Base-by-base conservation (phyloP, 2,329 filamentous ascomycete genomes). In the Coniochaeta prunicola region DNA sequence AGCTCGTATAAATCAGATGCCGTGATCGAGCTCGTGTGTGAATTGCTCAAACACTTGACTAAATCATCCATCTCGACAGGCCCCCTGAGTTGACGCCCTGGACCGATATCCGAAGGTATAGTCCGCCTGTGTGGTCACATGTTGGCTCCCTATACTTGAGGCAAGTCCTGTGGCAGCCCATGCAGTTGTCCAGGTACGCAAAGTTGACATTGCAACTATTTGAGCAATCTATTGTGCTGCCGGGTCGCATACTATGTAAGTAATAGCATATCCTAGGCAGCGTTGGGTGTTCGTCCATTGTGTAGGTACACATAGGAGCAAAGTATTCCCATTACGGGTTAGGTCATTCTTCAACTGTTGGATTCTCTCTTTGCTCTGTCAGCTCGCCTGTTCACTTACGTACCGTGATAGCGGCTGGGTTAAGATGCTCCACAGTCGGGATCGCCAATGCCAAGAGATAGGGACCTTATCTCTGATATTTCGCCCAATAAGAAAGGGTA, bases 381-480 rank as follows among this genome's bases (percentile, higher is more conserved):
- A 38, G 36, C 17, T 38, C 36, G 36, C 36, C 36, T n/a, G 36
- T 38, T 38, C 17, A 38, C n/a, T n/a, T n/a, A n/a, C n/a, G 36
- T 2, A 36, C 15, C 19, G 17, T 5, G 3, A 38, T n/a, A n/a
- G 36, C 15, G 36, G 6, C 10, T 12, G 12, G 10, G 15, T 3
- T 36, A 15, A 36, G 15, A 38, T 38, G 45, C 45, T 50, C 45
- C 45, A 15, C 45, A 50, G 13, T 30, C 21, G 45, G 53, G 53
- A 36, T 55, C 53, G 17, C 28, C 10, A 38, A n/a, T 24, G 53
- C 53, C 53, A 55, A 55, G 53, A 55, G 53, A 55, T 55, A 55
- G 53, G 48, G 33, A 31, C 30, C 33, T 55, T 55, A 55, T 55
- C 53, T 55, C 53, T 55, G 53, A 55, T 12, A 33, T 55, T 55